A percentile compares a stretch with the other conserved stretches of the same genome.
These are phyloP conservation scores for Rhizopogon roseolus DNA, from an alignment of 768 basidiomycete species.

Conservation along the genomic window DNA sequence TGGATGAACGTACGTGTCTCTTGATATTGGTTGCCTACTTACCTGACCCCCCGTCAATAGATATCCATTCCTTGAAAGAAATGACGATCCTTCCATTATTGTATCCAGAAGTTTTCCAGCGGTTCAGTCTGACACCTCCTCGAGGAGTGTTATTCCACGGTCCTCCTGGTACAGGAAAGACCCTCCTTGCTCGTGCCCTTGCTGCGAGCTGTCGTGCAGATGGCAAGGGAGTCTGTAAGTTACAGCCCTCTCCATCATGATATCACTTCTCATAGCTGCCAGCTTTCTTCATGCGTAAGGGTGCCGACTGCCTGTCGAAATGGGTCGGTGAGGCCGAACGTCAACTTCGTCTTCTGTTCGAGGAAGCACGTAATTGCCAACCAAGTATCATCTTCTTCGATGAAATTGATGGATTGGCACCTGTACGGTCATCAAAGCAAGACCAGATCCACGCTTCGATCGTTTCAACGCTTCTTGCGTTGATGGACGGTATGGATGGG, in stretches of 20 bases:
- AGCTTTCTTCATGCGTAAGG: conserved; percentile 99
- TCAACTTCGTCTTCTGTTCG: conserved; percentile 90
- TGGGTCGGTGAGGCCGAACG: conserved; percentile 99
- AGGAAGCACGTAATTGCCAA: conserved; percentile 88
- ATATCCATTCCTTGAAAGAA: conserved; percentile 95
- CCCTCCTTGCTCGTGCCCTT: conserved; percentile 87
- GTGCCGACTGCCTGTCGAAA: conserved; percentile 95
- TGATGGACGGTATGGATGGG: conserved; percentile 99
- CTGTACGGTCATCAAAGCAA: conserved; percentile 96
- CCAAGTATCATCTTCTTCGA: conserved; percentile 99
- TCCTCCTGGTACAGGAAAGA: conserved; percentile 98
- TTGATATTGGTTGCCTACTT: not conserved
- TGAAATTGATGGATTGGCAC: conserved; percentile 97
- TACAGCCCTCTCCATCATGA: not conserved
- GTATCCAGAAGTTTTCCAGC: conserved; percentile 96
- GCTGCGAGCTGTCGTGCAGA: conserved; percentile 88
- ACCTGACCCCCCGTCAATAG: conserved; percentile 31
- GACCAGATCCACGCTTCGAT: conserved; percentile 99
- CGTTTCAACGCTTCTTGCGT: conserved; percentile 89
- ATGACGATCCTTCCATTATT: conserved; percentile 95
- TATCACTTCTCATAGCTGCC: not conserved
- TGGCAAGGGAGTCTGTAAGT: conserved; percentile 83
- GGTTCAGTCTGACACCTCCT: conserved; percentile 91
- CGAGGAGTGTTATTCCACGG: conserved; percentile 97
- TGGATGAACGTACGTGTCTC: conserved; percentile 75